Percentiles rank a stretch among this genome's conserved stretches.
Conservation (phyloP, 495 filamentous ascomycete species). For the Penicillium bovifimosum region DNA sequence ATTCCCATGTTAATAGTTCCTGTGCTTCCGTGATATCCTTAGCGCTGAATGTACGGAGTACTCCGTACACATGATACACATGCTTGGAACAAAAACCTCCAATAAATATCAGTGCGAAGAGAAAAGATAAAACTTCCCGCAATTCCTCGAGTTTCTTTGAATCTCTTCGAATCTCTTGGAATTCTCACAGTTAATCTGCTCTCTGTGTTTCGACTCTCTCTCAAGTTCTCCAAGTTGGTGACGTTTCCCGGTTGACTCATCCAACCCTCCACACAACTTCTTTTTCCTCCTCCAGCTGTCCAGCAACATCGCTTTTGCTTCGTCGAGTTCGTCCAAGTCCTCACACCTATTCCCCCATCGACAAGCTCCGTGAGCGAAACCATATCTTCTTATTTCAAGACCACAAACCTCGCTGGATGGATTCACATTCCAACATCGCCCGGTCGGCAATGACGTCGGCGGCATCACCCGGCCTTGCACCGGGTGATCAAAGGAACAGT, state of each 20-base stretch:
- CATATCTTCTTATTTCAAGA: not conserved
- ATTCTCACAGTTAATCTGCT: no score
- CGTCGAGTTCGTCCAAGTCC: not conserved
- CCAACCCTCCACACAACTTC: slow-evolving; percentile 7
- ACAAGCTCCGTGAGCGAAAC: not conserved
- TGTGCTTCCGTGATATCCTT: not conserved
- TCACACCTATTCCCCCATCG: not conserved
- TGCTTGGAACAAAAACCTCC: not conserved
- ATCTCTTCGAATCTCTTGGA: not conserved
- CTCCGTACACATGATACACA: not conserved
- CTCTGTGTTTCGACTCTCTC: no score
- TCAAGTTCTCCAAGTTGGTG: not conserved
- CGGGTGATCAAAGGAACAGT: slow-evolving; percentile 20
- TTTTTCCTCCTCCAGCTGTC: not conserved
- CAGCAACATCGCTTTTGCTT: not conserved
- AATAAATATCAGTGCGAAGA: not conserved
- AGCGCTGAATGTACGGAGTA: no score
- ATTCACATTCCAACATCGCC: slow-evolving; percentile 51
- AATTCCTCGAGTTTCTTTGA: no score
- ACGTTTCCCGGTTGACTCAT: slow-evolving; percentile 21
- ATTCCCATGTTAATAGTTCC: not conserved
- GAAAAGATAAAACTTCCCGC: not conserved
- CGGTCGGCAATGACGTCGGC: slow-evolving; percentile 52
- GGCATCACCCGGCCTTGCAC: slow-evolving; percentile 26
- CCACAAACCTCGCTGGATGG: slow-evolving; percentile 16